phyloP scores from a whole-genome alignment of 495 filamentous ascomycete species.

The Neurospora africana region DNA sequence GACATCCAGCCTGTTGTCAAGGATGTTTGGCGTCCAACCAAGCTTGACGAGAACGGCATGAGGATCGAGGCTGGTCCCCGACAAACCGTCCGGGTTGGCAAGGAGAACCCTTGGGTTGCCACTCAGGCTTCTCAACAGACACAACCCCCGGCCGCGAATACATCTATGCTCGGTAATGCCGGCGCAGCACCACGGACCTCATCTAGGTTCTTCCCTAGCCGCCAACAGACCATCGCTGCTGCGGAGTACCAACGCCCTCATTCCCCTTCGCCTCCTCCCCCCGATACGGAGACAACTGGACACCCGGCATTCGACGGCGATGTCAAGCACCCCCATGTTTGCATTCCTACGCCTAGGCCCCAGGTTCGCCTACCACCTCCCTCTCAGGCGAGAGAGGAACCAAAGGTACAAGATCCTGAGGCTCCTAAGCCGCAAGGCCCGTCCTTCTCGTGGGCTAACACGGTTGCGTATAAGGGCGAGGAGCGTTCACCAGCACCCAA shows the following conservation, averaged over 20 bases:
- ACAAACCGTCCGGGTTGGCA: conserved; percentile 17
- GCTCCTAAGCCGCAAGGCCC: conserved; percentile 7
- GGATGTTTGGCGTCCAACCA: conserved; percentile 55
- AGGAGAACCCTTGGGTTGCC: conserved; percentile 17
- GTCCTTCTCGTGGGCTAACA: conserved; percentile 18
- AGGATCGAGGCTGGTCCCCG: conserved; percentile 14
- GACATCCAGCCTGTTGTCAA: conserved; percentile 40
- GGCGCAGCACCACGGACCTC: neutral
- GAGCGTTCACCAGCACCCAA: conserved; percentile 4
- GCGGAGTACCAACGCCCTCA: conserved; percentile 20
- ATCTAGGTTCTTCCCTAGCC: conserved; percentile 55
- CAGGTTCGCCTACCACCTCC: conserved; percentile 62
- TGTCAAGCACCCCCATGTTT: conserved; percentile 52
- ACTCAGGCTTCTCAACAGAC: conserved; percentile 3
- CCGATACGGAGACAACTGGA: conserved; percentile 44
- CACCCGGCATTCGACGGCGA: conserved; percentile 66
- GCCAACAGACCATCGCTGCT: conserved; percentile 1
- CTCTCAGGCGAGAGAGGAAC: conserved; percentile 1
- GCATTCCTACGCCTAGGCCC: conserved; percentile 55
- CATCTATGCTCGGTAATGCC: neutral
- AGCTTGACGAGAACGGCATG: conserved; percentile 33
- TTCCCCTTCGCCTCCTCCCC: conserved; percentile 63
- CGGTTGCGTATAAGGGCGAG: conserved; percentile 12
- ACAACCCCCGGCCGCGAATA: neutral
- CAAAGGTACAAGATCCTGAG: conserved; percentile 15